Evolutionary conservation across 257 asterid genomes (phyloP).

Genomic region (Eustoma russellianum): DNA sequence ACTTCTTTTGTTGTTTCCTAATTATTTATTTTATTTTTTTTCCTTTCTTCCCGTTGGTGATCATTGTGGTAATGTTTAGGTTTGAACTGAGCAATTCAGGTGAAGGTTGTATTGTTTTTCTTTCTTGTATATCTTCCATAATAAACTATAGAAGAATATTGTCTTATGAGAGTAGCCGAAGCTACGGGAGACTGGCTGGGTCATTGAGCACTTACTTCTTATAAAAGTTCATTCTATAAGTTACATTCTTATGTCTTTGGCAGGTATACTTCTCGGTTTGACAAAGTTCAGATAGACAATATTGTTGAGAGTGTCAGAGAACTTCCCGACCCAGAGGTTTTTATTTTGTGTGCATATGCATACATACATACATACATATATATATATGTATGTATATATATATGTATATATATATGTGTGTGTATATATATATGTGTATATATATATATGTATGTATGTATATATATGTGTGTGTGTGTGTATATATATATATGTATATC

Average conservation of each 20-base stretch:
- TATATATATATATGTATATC: no score
- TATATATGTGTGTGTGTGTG: not conserved
- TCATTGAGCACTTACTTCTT: not conserved
- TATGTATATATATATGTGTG: no score
- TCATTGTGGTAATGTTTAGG: no score
- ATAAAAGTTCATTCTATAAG: not conserved
- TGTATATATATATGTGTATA: not conserved
- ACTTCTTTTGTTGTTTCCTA: no score
- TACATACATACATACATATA: no score
- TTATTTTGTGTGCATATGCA: not conserved
- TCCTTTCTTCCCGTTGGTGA: no score
- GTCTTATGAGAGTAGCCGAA: not conserved
- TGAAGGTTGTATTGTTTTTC: no score
- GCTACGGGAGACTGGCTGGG: not conserved
- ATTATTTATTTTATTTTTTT: no score
- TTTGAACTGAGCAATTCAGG: no score
- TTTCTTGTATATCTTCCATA: no score
- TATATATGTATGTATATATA: no score
- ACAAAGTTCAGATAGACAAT: conserved; percentile 68
- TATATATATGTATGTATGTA: not conserved
- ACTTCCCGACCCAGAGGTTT: conserved; percentile 86
- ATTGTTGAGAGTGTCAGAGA: conserved; percentile 64
- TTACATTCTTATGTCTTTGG: conserved; percentile 7
- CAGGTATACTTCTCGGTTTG: conserved; percentile 77
- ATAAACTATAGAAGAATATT: no score